Conservation (phyloP, 345 rosid genomes). For the Heritiera littoralis region DNA sequence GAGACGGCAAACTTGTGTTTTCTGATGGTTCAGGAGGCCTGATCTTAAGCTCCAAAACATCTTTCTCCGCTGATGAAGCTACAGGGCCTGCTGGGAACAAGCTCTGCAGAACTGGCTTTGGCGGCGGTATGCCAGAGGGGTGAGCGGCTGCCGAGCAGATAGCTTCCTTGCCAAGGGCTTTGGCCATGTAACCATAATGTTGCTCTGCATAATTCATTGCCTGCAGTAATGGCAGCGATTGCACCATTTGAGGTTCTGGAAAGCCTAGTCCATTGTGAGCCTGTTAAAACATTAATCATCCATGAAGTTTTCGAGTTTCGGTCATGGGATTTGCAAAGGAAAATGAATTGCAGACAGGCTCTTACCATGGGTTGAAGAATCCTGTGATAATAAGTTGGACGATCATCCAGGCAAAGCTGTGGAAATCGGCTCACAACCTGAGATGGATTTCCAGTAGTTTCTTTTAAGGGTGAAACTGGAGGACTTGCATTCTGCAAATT, state of each 20-base stretch:
- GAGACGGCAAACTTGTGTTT: background rate
- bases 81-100: background rate
- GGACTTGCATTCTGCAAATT: slow-evolving; percentile 8
- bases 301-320: background rate
- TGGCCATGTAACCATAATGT: background rate
- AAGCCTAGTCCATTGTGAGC: background rate
- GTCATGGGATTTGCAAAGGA: background rate
- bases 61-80: background rate
- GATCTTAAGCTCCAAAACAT: slow-evolving; percentile 20
- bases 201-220: background rate
- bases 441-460: background rate
- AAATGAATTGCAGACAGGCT: background rate
- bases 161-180: background rate
- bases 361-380: slow-evolving; percentile 14
- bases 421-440: slow-evolving; percentile 23
- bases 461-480: background rate
- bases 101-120: background rate
- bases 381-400: background rate
- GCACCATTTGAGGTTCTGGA: background rate
- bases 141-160: background rate
- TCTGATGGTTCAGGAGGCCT: slow-evolving; percentile 6
- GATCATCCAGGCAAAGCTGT: slow-evolving; percentile 21
- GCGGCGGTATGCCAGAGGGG: slow-evolving; percentile 12
- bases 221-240: background rate
- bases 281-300: background rate